These are phyloP conservation scores for Graphiopsis chlorocephala DNA, from an alignment of 2,329 filamentous ascomycete species.

Conservation along the genomic window DNA sequence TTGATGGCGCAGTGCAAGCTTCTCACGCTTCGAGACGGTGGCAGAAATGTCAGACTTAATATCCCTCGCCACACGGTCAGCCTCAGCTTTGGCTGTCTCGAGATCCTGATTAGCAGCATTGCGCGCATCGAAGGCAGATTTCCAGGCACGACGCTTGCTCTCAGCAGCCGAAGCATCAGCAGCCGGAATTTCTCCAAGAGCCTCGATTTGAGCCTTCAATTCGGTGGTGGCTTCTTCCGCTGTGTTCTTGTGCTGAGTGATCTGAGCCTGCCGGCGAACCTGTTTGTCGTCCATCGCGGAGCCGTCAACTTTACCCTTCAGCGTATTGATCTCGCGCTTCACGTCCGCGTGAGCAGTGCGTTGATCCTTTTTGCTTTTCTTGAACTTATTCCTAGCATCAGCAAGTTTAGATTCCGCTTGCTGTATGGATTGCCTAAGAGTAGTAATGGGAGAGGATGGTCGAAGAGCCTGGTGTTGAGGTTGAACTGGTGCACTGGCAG, in stretches of 20 bases:
- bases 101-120: slow-evolving; percentile 54
- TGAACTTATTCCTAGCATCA: slow-evolving; percentile 67
- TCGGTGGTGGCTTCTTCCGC: slow-evolving; percentile 61
- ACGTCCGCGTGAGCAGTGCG: slow-evolving; percentile 65
- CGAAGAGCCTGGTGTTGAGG: slow-evolving; percentile 63
- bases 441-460: slow-evolving; percentile 73
- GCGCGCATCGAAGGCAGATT: slow-evolving; percentile 53
- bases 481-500: slow-evolving; percentile 48
- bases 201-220: slow-evolving; percentile 60
- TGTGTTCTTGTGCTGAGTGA: slow-evolving; percentile 70
- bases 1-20: slow-evolving; percentile 66
- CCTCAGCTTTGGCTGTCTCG: slow-evolving; percentile 59
- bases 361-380: slow-evolving; percentile 71
- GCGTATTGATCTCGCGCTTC: slow-evolving; percentile 70
- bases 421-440: slow-evolving; percentile 71
- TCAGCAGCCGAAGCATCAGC: slow-evolving; percentile 60
- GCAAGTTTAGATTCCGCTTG: slow-evolving; percentile 67
- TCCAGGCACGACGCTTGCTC: slow-evolving; percentile 56
- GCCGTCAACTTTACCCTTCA: slow-evolving; percentile 63
- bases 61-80: slow-evolving; percentile 61
- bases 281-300: slow-evolving; percentile 73
- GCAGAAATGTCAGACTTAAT: slow-evolving; percentile 63
- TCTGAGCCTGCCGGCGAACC: slow-evolving; percentile 71
- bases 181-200: slow-evolving; percentile 61
- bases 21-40: slow-evolving; percentile 67